Percentiles rank a stretch among this genome's conserved stretches.
Conservation (phyloP, 2,329 filamentous ascomycete species). For the Penicillium glabrum region DNA sequence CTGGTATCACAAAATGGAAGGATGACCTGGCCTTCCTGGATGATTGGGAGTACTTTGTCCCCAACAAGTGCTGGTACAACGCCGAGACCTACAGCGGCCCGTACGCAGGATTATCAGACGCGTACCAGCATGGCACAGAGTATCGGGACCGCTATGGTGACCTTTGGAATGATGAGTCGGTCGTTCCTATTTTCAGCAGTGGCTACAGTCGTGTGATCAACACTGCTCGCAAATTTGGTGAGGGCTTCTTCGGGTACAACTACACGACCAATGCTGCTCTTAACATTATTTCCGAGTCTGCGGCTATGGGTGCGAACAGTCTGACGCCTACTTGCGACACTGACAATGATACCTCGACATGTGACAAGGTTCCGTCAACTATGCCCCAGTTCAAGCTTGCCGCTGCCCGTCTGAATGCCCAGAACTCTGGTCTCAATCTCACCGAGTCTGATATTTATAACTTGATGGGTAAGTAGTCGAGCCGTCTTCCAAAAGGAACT, state of each 20-base stretch:
- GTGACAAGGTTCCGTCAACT: conserved; percentile 4
- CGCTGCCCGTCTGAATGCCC: conserved; percentile 19
- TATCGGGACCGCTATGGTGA: conserved; percentile 22
- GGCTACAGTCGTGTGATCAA: conserved; percentile 21
- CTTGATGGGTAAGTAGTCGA: conserved; percentile 18
- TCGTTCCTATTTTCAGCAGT: conserved; percentile 18
- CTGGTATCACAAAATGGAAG: conserved; percentile 6
- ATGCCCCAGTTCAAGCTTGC: conserved; percentile 18
- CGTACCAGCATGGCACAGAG: conserved; percentile 16
- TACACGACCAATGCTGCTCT: conserved; percentile 22
- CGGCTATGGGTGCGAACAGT: conserved; percentile 21
- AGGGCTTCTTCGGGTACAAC: conserved; percentile 24
- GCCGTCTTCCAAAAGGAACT: background rate
- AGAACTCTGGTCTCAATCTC: conserved; percentile 20
- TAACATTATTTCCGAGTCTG: conserved; percentile 23
- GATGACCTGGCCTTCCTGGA: conserved; percentile 21
- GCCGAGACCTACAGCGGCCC: conserved; percentile 21
- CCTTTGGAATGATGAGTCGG: conserved; percentile 11
- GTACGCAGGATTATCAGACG: conserved; percentile 17
- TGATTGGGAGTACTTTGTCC: conserved; percentile 23
- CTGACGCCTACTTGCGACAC: conserved; percentile 18
- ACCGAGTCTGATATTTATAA: conserved; percentile 17
- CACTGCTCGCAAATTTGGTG: conserved; percentile 22
- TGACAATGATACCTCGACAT: conserved; percentile 11
- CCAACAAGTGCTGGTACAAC: conserved; percentile 15